These are phyloP conservation scores for Microcyclospora tardicrescens DNA, from an alignment of 2,329 filamentous ascomycete species.

Conservation along the genomic window DNA sequence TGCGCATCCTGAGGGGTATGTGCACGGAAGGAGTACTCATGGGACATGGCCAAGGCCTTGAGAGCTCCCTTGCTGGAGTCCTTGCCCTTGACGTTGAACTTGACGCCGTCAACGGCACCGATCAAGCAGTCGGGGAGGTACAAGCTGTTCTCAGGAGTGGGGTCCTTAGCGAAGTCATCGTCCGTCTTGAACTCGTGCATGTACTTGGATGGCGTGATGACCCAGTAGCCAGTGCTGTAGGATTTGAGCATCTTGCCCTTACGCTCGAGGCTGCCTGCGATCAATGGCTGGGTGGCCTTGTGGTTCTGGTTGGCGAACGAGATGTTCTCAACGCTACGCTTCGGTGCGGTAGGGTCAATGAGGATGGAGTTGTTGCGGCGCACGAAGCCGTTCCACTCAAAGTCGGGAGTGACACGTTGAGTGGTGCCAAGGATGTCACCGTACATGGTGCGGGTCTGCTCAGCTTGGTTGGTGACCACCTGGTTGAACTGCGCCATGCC, in stretches of 20 bases:
- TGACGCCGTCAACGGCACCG: slow-evolving; percentile 57
- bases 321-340: slow-evolving; percentile 61
- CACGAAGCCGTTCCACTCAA: slow-evolving; percentile 84
- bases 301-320: slow-evolving; percentile 85
- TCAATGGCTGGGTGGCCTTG: slow-evolving; percentile 61
- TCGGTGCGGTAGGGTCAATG: slow-evolving; percentile 62
- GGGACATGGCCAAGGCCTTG: slow-evolving; percentile 64
- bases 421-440: slow-evolving; percentile 66
- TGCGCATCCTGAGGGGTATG: slow-evolving; percentile 66
- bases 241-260: slow-evolving; percentile 79
- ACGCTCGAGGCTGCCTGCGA: slow-evolving; percentile 79
- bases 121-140: slow-evolving; percentile 85
- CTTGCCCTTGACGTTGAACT: slow-evolving; percentile 94
- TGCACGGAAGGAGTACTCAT: slow-evolving; percentile 80
- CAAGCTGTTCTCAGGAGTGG: slow-evolving; percentile 72
- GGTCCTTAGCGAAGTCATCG: slow-evolving; percentile 60
- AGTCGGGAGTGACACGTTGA: slow-evolving; percentile 67
- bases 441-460: slow-evolving; percentile 70
- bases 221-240: slow-evolving; percentile 75
- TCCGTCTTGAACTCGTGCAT: slow-evolving; percentile 94
- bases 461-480: slow-evolving; percentile 65
- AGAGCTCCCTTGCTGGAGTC: slow-evolving; percentile 67
- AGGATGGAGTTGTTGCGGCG: slow-evolving; percentile 57
- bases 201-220: slow-evolving; percentile 75
- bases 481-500: slow-evolving; percentile 74